Conservation (phyloP, 805 yeast genomes). For the Yarrowia keelungensis region DNA sequence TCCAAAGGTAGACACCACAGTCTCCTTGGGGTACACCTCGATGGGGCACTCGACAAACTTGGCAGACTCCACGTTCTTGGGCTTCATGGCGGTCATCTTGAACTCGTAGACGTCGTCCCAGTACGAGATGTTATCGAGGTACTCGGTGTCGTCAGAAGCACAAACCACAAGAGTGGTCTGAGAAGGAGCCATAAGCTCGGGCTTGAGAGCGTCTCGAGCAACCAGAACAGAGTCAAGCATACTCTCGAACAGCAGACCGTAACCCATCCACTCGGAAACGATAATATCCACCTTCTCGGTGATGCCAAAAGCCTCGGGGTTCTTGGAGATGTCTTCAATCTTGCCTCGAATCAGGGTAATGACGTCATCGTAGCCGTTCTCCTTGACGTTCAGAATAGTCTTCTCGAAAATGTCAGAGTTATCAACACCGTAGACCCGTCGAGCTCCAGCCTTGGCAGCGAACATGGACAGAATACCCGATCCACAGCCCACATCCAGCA, state of each 20-base stretch:
- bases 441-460: conserved; percentile 97
- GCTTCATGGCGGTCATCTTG: conserved; percentile 84
- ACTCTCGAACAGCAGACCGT: conserved; percentile 91
- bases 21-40: conserved; percentile 82
- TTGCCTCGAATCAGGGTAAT: conserved; percentile 91
- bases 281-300: conserved; percentile 87
- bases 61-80: conserved; percentile 85
- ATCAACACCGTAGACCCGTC: conserved; percentile 95
- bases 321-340: conserved; percentile 77
- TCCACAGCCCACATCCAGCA: conserved; percentile 98
- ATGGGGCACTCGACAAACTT: conserved; percentile 88
- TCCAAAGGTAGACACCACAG: conserved; percentile 73
- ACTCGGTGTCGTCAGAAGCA: conserved; percentile 89
- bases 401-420: conserved; percentile 94
- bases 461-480: conserved; percentile 98
- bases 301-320: conserved; percentile 65
- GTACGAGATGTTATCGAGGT: conserved; percentile 85
- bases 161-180: conserved; percentile 88
- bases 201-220: conserved; percentile 90
- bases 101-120: conserved; percentile 99
- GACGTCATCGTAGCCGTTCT: conserved; percentile 84
- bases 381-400: conserved; percentile 86
- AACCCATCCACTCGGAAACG: conserved; percentile 99
- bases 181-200: conserved; percentile 94
- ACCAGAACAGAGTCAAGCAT: conserved; percentile 95